These are phyloP conservation scores for Salinomyces thailandicus DNA, from an alignment of 2,329 filamentous ascomycete species.

Conservation along the genomic window DNA sequence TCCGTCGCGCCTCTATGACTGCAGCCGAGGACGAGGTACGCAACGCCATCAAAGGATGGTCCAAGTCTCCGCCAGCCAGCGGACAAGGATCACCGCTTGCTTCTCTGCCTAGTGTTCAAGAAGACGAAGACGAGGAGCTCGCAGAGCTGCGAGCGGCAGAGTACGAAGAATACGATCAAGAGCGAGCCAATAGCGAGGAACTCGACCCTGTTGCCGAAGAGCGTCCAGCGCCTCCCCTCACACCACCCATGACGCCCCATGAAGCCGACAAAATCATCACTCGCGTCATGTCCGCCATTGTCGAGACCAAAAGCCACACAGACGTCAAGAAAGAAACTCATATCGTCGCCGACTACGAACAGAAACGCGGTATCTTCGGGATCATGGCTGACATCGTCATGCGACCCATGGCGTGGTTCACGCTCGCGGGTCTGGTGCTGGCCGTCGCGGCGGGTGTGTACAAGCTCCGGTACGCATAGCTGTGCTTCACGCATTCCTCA, in stretches of 20 bases:
- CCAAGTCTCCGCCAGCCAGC: background rate
- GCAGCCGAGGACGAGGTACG: constrained; percentile 17
- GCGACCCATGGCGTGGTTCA: constrained; percentile 4
- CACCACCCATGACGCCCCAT: constrained; percentile 25
- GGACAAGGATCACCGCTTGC: background rate
- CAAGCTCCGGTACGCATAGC: constrained; percentile 7
- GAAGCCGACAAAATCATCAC: background rate
- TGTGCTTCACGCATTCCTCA: background rate
- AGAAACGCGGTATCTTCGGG: background rate
- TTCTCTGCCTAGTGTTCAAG: constrained; percentile 19
- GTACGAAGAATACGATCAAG: constrained; percentile 5
- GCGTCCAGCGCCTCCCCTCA: constrained; percentile 19
- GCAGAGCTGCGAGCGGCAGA: constrained; percentile 8
- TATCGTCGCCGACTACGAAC: background rate
- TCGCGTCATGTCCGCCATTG: background rate
- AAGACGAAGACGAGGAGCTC: constrained; percentile 12
- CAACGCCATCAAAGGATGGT: constrained; percentile 2
- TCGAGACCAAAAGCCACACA: background rate
- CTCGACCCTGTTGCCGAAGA: constrained; percentile 5
- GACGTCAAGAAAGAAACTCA: background rate
- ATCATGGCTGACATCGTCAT: constrained; percentile 1
- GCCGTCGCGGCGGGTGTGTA: constrained; percentile 7
- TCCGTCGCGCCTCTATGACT: constrained; percentile 18
- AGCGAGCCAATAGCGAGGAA: constrained; percentile 3
- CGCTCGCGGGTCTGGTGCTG: constrained; percentile 3